phyloP scores from a whole-genome alignment of 2,329 filamentous ascomycete species.

The Blastomyces emzantsi region DNA sequence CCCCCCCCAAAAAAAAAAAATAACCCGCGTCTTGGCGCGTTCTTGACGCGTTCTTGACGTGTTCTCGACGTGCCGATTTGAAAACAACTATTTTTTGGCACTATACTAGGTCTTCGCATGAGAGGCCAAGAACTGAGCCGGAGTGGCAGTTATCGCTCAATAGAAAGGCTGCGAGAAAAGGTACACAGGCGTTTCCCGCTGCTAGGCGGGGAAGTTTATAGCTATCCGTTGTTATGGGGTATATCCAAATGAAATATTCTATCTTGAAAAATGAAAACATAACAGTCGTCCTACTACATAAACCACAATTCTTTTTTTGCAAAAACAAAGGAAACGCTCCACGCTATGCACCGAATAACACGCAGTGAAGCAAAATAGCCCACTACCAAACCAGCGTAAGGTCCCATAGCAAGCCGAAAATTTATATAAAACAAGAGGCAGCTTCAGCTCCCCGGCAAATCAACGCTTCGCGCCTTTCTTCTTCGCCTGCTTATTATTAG shows the following conservation, averaged over 20 bases:
- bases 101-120: not conserved
- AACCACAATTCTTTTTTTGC: not conserved
- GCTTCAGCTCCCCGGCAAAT: not conserved
- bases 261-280: not conserved
- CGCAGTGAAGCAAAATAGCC: not conserved
- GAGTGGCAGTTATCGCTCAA: not conserved
- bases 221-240: not conserved
- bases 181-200: not conserved
- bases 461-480: slow-evolving; percentile 7
- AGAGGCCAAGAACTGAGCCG: not conserved
- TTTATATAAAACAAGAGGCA: not conserved
- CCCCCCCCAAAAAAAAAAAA: not conserved
- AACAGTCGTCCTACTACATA: not conserved
- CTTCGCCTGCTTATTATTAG: slow-evolving; percentile 10
- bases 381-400: not conserved
- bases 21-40: no score
- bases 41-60: not conserved
- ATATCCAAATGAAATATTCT: not conserved
- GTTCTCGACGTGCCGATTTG: not conserved
- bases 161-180: not conserved
- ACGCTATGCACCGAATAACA: slow-evolving; percentile 5
- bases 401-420: not conserved
- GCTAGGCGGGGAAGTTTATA: no score
- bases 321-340: not conserved
- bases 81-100: not conserved